Percentiles rank a stretch among this genome's conserved stretches.
Conservation (phyloP, 129 eudicot species). For the Erigeron canadensis region DNA sequence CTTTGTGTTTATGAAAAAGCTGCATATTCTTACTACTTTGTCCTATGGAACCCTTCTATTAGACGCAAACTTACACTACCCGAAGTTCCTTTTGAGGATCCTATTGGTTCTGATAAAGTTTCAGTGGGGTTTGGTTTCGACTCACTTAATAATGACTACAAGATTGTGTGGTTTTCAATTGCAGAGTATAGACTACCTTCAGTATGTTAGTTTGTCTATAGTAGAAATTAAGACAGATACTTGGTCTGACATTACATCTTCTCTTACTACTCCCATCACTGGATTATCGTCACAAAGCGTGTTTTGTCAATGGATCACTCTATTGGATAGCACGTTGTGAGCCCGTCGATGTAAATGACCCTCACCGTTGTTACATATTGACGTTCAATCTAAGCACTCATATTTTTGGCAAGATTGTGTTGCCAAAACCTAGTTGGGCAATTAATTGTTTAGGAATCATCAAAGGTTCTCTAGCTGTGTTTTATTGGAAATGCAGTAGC, state of each 20-base stretch:
- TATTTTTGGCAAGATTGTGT: background rate
- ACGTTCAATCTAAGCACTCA: background rate
- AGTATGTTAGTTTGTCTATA: background rate
- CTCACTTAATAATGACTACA: background rate
- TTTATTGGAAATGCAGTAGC: background rate
- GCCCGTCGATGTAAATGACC: background rate
- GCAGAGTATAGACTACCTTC: background rate
- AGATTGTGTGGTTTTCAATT: background rate
- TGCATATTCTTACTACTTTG: no score
- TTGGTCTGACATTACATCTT: background rate
- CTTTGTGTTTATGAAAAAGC: background rate
- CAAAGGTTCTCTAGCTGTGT: conserved; percentile 17
- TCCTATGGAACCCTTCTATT: conserved; percentile 18
- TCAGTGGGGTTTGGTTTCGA: conserved; percentile 17
- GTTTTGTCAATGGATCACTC: conserved; percentile 6
- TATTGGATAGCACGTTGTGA: background rate
- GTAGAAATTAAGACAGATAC: background rate
- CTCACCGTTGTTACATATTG: background rate
- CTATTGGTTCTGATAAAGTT: background rate
- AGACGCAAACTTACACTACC: conserved; percentile 1
- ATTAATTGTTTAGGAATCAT: background rate
- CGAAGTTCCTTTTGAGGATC: background rate
- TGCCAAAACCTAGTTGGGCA: background rate
- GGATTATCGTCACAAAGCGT: background rate
- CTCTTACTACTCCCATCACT: background rate